Base-by-base conservation (phyloP, 2,329 filamentous ascomycete species). In the Arthrobotrys entomopaga region DNA sequence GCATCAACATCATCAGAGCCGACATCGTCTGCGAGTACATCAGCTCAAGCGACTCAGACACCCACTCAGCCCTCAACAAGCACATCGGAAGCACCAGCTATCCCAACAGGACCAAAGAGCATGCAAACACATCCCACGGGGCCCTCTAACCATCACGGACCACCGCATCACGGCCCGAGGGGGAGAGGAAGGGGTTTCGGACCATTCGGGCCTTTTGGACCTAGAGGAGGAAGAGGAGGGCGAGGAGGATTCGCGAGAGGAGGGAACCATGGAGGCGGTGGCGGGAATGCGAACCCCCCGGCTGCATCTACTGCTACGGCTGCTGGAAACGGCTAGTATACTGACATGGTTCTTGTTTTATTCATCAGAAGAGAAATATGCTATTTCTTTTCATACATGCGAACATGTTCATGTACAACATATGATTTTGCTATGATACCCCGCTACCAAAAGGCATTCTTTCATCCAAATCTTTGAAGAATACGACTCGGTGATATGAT, bases 181-280 rank as follows among this genome's bases (percentile, higher is more conserved):
- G 65, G 77, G 11, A 56, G 70, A 19, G 69, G 70, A 15, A 57
- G 70, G 6, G 70, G 70, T 15, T 74, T 74, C 16, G 67, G 67
- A 3, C 50, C 50, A 1, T 70, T 61, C 19, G 65, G 65, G 4
- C 56, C 61, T 0, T 73, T 67, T 16, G 76, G 72, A n/a, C 73
- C 76, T 1, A 76, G 76, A 57, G 77, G 77, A 1, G 76, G 70
- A 5, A 70, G 76, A 46, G 74, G 72, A 11, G 57, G 69, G 46
- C 66, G 78, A 11, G 57, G 69, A 50, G 70, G 78, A 11, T 52
- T 56, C n/a, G 40, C 49, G 5, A 58, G 76, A 63, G 72, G 77
- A 59, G 46, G 77, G 8, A 54, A 65, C 22, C 65, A 72, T 72
- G n/a, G 78, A 77, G 46, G 80, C 77, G 58, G 76, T 50, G 15